Percentiles rank a stretch among this genome's conserved stretches.
These are phyloP conservation scores for Colletotrichum tanaceti DNA, from an alignment of 2,329 filamentous ascomycete species.

Conservation along the genomic window DNA sequence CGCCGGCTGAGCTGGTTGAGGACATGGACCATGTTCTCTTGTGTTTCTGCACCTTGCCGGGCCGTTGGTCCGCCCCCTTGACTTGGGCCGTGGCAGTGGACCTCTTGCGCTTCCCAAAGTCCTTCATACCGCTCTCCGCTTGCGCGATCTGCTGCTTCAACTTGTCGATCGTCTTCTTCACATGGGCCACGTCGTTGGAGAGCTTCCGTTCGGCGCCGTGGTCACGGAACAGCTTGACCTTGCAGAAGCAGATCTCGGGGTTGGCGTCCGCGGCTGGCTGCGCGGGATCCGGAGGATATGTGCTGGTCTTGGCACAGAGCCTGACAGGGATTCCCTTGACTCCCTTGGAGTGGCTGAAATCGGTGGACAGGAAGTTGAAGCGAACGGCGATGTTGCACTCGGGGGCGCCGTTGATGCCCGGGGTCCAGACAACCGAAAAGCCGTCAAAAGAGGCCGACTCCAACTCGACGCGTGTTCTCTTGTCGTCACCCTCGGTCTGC, in stretches of 20 bases:
- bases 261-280: conserved; percentile 58
- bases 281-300: conserved; percentile 66
- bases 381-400: conserved; percentile 91
- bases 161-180: conserved; percentile 97
- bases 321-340: conserved; percentile 97
- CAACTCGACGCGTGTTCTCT: conserved; percentile 75
- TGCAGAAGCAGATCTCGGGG: conserved; percentile 89
- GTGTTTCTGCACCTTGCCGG: conserved; percentile 89
- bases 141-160: conserved; percentile 93
- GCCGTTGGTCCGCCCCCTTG: conserved; percentile 67
- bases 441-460: conserved; percentile 90
- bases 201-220: conserved; percentile 95
- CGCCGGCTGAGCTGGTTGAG: conserved; percentile 74
- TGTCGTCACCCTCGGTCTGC: conserved; percentile 70
- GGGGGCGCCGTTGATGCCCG: conserved; percentile 72
- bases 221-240: conserved; percentile 96
- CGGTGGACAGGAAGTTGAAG: conserved; percentile 98
- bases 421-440: conserved; percentile 90
- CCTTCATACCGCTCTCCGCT: conserved; percentile 74
- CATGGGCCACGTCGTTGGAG: conserved; percentile 92
- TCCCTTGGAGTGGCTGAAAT: conserved; percentile 98
- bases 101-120: conserved; percentile 74
- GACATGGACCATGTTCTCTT: conserved; percentile 97
- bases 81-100: conserved; percentile 57
- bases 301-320: conserved; percentile 89